These are phyloP conservation scores for Magnolia officinalis DNA, from an alignment of 164 flowering plant genomes.

Conservation along the genomic window DNA sequence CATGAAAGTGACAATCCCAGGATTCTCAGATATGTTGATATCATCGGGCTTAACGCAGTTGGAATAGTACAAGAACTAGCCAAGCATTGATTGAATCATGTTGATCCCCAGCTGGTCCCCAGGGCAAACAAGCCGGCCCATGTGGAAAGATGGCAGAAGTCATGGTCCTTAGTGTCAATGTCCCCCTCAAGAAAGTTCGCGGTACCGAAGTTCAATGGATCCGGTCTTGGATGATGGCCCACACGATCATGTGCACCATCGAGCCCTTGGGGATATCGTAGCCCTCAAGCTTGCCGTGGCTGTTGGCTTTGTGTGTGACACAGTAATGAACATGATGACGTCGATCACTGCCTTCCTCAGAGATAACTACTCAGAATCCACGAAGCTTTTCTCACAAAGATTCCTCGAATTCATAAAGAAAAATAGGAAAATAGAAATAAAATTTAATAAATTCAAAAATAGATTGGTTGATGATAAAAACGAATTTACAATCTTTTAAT, in stretches of 20 bases:
- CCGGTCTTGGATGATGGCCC: slow-evolving; percentile 35
- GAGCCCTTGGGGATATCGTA: slow-evolving; percentile 38
- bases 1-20: slow-evolving; percentile 35
- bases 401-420: no score
- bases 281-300: slow-evolving; percentile 33
- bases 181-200: slow-evolving; percentile 34
- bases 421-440: no score
- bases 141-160: slow-evolving; percentile 33
- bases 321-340: no score
- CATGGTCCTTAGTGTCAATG: slow-evolving; percentile 38
- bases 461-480: no score
- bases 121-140: slow-evolving; percentile 20
- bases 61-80: slow-evolving; percentile 29
- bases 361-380: no score
- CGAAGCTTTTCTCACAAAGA: no score
- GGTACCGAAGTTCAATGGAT: slow-evolving; percentile 16
- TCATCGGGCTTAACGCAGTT: slow-evolving; percentile 19
- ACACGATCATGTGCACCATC: slow-evolving; percentile 30
- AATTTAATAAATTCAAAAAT: no score
- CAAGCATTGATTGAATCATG: slow-evolving; percentile 29
- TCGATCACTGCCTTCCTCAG: no score
- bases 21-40: slow-evolving; percentile 32
- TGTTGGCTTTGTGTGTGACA: slow-evolving; percentile 24
- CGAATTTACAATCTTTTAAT: no score
- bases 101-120: slow-evolving; percentile 14